Conservation (phyloP, 495 filamentous ascomycete genomes). For the Stereocaulon alpinum region DNA sequence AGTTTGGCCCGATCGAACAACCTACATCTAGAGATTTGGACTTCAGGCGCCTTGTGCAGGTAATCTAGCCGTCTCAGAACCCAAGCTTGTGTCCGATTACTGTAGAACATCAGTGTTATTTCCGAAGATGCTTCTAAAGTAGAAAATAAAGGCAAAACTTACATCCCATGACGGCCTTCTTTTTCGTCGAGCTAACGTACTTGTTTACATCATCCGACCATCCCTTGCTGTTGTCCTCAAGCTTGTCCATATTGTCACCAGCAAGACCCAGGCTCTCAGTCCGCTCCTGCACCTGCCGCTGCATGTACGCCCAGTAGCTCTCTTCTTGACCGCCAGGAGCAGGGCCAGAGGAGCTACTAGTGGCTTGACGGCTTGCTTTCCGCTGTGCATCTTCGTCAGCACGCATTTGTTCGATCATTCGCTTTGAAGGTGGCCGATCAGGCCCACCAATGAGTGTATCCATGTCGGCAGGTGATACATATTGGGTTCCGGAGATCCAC, state of each 20-base stretch:
- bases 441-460: constrained; percentile 85
- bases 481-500: constrained; percentile 93
- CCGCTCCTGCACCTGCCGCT: constrained; percentile 74
- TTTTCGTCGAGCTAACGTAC: constrained; percentile 76
- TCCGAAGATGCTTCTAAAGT: no score
- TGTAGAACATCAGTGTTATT: constrained; percentile 6
- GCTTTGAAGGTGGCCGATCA: constrained; percentile 70
- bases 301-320: constrained; percentile 62
- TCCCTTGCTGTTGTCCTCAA: constrained; percentile 66
- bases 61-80: constrained; percentile 7
- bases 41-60: not conserved
- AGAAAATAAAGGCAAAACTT: constrained; percentile 17
- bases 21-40: not conserved
- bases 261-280: constrained; percentile 76
- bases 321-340: constrained; percentile 31
- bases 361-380: constrained; percentile 32
- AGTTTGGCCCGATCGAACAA: no score
- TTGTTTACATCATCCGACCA: constrained; percentile 84
- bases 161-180: constrained; percentile 62
- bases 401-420: constrained; percentile 58
- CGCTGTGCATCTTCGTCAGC: constrained; percentile 48
- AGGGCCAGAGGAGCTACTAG: constrained; percentile 16
- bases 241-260: constrained; percentile 70
- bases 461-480: constrained; percentile 80
- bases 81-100: constrained; percentile 22